Evolutionary conservation across 2,329 filamentous ascomycete genomes (phyloP).

Genomic region (Boeremia exigua): DNA sequence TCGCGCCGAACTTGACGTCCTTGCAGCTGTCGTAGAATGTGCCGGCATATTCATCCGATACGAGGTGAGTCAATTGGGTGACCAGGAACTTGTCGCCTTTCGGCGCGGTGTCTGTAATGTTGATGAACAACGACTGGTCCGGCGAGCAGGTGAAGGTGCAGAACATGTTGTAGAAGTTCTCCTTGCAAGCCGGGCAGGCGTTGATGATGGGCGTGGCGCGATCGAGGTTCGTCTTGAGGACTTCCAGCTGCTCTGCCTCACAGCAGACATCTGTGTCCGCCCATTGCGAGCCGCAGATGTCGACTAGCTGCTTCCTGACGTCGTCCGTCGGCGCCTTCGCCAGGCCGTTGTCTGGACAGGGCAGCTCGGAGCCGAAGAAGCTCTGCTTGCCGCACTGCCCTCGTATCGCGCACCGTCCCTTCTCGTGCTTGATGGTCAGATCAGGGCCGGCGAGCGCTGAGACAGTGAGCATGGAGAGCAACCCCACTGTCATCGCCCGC

Average conservation of each 20-base stretch:
- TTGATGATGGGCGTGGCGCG: conserved; percentile 89
- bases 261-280: conserved; percentile 84
- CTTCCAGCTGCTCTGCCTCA: conserved; percentile 77
- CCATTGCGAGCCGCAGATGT: conserved; percentile 89
- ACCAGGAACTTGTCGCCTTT: conserved; percentile 72
- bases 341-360: conserved; percentile 88
- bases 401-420: conserved; percentile 86
- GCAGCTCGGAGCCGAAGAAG: conserved; percentile 87
- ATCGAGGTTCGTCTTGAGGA: conserved; percentile 82
- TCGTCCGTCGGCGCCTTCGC: conserved; percentile 76
- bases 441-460: conserved; percentile 40
- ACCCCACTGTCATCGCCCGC: conserved; percentile 32
- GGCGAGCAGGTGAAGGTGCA: conserved; percentile 98
- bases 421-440: conserved; percentile 70
- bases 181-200: conserved; percentile 94
- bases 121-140: conserved; percentile 93
- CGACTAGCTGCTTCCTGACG: conserved; percentile 77
- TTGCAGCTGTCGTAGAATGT: conserved; percentile 98
- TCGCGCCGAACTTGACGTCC: conserved; percentile 96
- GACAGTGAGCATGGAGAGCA: conserved; percentile 39
- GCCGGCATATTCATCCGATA: conserved; percentile 81
- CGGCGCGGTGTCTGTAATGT: conserved; percentile 76
- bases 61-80: conserved; percentile 86
- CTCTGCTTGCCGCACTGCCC: conserved; percentile 91
- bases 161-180: conserved; percentile 98